These are phyloP conservation scores for Corynespora cassiicola DNA, from an alignment of 2,329 filamentous ascomycete species.

Conservation along the genomic window DNA sequence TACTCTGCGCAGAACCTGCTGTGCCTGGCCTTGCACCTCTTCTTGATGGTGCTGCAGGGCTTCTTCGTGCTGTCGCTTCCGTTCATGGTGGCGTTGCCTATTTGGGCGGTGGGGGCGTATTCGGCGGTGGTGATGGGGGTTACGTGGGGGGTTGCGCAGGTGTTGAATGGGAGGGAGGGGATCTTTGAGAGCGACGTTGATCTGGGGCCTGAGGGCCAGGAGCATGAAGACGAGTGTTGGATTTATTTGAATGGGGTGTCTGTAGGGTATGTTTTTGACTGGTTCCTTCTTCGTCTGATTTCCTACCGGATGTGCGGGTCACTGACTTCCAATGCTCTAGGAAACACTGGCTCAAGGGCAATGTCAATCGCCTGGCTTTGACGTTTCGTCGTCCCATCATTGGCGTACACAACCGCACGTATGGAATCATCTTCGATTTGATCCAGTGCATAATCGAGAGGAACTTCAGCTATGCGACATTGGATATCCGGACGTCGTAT, in stretches of 20 bases:
- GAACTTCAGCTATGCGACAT: conserved; percentile 74
- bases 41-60: conserved; percentile 63
- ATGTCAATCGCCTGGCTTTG: conserved; percentile 72
- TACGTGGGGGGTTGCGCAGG: conserved; percentile 36
- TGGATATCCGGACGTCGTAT: conserved; percentile 64
- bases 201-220: conserved; percentile 41
- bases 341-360: conserved; percentile 57
- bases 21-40: conserved; percentile 64
- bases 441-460: conserved; percentile 80
- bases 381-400: conserved; percentile 75
- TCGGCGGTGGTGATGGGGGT: conserved; percentile 29
- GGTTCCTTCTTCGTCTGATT: neutral
- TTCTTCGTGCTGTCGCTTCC: conserved; percentile 67
- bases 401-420: conserved; percentile 77
- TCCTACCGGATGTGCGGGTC: neutral
- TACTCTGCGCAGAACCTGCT: conserved; percentile 64
- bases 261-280: conserved; percentile 63
- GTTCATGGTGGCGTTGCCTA: conserved; percentile 53
- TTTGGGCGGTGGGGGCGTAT: conserved; percentile 42
- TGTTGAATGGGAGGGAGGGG: conserved; percentile 41
- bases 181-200: conserved; percentile 62
- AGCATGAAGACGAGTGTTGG: conserved; percentile 71
- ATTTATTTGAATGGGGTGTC: conserved; percentile 80
- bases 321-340: conserved; percentile 21
- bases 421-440: conserved; percentile 76